These are phyloP conservation scores for Nitzschia sp. DNA, from an alignment of 108 stramenopile genomes.

Conservation along the genomic window DNA sequence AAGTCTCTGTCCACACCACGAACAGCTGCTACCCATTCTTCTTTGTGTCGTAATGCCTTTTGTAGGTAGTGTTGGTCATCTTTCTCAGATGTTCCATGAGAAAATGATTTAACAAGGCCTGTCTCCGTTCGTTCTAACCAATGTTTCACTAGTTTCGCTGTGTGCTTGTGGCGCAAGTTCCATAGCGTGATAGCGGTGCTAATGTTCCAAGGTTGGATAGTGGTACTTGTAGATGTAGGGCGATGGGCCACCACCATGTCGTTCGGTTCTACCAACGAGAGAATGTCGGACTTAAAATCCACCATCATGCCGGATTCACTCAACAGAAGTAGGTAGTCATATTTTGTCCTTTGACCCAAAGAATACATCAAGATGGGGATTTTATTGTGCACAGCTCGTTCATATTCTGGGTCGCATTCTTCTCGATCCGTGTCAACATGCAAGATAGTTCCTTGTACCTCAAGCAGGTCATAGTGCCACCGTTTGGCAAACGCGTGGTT, in stretches of 20 bases:
- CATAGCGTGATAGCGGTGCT: slow-evolving; percentile 21
- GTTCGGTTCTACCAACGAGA: neutral
- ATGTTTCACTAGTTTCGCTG: neutral
- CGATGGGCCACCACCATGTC: slow-evolving; percentile 18
- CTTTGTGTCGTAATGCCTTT: neutral
- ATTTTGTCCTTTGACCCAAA: neutral
- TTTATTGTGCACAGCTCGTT: slow-evolving; percentile 20
- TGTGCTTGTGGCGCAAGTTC: slow-evolving; percentile 11
- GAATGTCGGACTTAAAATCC: slow-evolving; percentile 5
- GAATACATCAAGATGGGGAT: slow-evolving; percentile 15
- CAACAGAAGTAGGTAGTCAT: slow-evolving; percentile 20
- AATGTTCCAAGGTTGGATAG: slow-evolving; percentile 12
- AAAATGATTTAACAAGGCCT: neutral
- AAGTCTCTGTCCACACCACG: slow-evolving; percentile 13
- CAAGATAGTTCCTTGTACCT: slow-evolving; percentile 13
- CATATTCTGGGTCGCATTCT: neutral
- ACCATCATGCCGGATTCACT: slow-evolving; percentile 9
- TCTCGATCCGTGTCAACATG: slow-evolving; percentile 1
- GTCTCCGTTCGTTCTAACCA: slow-evolving; percentile 9
- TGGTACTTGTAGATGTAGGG: neutral
- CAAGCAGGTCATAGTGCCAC: slow-evolving; percentile 18
- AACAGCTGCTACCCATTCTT: neutral
- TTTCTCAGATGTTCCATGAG: slow-evolving; percentile 1
- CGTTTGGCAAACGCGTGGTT: slow-evolving; percentile 19
- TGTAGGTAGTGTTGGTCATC: slow-evolving; percentile 21